A percentile compares a stretch with the other conserved stretches of the same genome.
phyloP scores from a whole-genome alignment of 495 filamentous ascomycete genomes.

The Cenococcum geophilum region DNA sequence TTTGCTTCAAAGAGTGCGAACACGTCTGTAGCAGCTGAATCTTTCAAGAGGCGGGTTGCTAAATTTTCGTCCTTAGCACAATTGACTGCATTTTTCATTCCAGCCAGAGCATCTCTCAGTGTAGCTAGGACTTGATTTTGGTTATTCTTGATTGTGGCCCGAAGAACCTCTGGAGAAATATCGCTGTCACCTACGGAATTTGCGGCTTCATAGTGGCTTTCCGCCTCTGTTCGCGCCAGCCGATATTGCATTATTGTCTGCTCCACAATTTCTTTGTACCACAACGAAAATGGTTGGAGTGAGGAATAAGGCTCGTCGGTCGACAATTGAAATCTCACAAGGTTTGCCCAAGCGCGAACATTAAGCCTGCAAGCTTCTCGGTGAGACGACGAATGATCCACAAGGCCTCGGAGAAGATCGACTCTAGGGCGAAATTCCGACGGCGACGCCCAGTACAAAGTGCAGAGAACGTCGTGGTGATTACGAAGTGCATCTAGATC shows the following conservation, averaged over 20 bases:
- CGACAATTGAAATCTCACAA: conserved; percentile 68
- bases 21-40: conserved; percentile 34
- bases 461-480: conserved; percentile 87
- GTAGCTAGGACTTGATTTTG: conserved; percentile 57
- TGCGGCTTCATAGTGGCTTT: conserved; percentile 45
- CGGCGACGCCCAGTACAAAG: conserved; percentile 81
- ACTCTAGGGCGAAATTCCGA: conserved; percentile 61
- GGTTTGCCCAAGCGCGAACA: conserved; percentile 70
- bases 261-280: conserved; percentile 57
- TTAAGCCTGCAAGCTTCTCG: conserved; percentile 79
- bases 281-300: conserved; percentile 45
- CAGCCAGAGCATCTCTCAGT: conserved; percentile 49
- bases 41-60: conserved; percentile 37
- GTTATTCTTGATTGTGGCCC: conserved; percentile 53
- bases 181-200: conserved; percentile 36
- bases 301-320: conserved; percentile 37
- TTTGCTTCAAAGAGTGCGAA: conserved; percentile 42
- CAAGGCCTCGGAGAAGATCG: conserved; percentile 66
- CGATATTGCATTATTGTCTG: conserved; percentile 55
- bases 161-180: conserved; percentile 48
- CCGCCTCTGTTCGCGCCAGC: conserved; percentile 55
- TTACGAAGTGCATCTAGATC: conserved; percentile 85
- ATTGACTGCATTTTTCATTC: conserved; percentile 48
- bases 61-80: conserved; percentile 36
- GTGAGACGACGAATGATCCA: conserved; percentile 74